Percentiles rank a stretch among this genome's conserved stretches.
These are phyloP conservation scores for Clonostachys rhizophaga DNA, from an alignment of 2,329 filamentous ascomycete species.

Conservation along the genomic window DNA sequence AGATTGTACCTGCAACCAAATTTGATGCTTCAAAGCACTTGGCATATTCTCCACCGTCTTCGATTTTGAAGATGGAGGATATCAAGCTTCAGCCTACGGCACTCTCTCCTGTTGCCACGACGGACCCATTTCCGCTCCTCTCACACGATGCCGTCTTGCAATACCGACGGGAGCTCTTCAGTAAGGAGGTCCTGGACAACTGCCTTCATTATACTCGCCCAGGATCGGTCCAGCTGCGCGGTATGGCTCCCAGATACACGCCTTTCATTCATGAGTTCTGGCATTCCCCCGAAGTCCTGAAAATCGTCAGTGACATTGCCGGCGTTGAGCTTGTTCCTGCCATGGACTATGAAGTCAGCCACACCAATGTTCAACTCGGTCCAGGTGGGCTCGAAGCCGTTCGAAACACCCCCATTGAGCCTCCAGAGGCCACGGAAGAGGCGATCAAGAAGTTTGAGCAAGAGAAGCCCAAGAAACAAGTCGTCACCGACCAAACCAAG, in stretches of 20 bases:
- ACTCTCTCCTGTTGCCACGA: constrained; percentile 16
- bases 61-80: constrained; percentile 13
- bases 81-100: constrained; percentile 8
- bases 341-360: constrained; percentile 53
- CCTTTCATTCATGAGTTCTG: constrained; percentile 32
- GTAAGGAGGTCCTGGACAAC: constrained; percentile 16
- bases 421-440: constrained; percentile 12
- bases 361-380: constrained; percentile 44
- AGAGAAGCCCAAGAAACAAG: constrained; percentile 9
- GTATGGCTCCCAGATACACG: constrained; percentile 18
- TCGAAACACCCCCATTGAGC: constrained; percentile 16
- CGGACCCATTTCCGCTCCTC: constrained; percentile 20
- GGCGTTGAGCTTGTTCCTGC: constrained; percentile 52
- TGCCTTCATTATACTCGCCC: constrained; percentile 17
- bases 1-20: background rate
- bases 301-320: constrained; percentile 49
- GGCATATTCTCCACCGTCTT: constrained; percentile 5
- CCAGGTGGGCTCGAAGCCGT: constrained; percentile 10
- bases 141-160: constrained; percentile 12
- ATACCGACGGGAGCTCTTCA: constrained; percentile 13
- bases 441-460: constrained; percentile 3
- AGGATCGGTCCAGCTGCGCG: constrained; percentile 18
- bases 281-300: constrained; percentile 49
- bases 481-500: constrained; percentile 9
- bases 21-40: constrained; percentile 12